phyloP scores from a whole-genome alignment of 2,329 filamentous ascomycete species.

The Graphilbum fragrans region DNA sequence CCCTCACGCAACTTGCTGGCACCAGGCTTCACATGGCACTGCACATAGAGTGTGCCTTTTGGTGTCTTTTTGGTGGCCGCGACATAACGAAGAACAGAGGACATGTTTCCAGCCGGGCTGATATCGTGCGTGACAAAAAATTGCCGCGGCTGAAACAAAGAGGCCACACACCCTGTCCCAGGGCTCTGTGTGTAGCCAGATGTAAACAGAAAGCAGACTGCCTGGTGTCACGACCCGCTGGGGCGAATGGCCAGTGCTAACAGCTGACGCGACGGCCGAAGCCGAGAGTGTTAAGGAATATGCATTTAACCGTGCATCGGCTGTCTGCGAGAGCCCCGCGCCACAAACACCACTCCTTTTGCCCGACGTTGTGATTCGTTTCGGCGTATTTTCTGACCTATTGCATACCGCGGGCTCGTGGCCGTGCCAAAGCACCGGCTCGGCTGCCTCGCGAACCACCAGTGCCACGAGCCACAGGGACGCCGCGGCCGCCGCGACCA shows the following conservation, averaged over 20 bases:
- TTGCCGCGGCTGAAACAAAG: not conserved
- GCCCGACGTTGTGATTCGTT: not conserved
- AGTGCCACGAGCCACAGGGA: constrained; percentile 18
- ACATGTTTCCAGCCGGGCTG: constrained; percentile 2
- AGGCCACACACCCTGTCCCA: too few species aligned
- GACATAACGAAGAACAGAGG: constrained; percentile 28
- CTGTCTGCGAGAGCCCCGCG: too few species aligned
- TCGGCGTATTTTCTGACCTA: constrained; percentile 21
- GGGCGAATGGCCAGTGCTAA: too few species aligned
- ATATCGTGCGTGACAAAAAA: too few species aligned
- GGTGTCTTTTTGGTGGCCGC: constrained; percentile 33
- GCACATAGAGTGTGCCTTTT: constrained; percentile 39
- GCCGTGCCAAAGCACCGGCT: constrained; percentile 31
- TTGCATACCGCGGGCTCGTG: constrained; percentile 32
- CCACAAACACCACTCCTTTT: too few species aligned
- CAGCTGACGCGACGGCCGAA: too few species aligned
- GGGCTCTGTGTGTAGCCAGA: too few species aligned
- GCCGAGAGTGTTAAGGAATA: too few species aligned
- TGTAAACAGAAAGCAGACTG: too few species aligned
- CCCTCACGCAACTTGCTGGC: constrained; percentile 50
- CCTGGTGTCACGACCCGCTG: too few species aligned
- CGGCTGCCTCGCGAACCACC: constrained; percentile 20
- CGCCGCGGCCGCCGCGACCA: constrained; percentile 19
- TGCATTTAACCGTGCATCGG: too few species aligned
- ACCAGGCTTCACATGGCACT: constrained; percentile 57